Percentiles rank a stretch among this genome's conserved stretches.
Evolutionary conservation across 345 rosid species (phyloP).

Genomic region (Boechera divaricarpa): DNA sequence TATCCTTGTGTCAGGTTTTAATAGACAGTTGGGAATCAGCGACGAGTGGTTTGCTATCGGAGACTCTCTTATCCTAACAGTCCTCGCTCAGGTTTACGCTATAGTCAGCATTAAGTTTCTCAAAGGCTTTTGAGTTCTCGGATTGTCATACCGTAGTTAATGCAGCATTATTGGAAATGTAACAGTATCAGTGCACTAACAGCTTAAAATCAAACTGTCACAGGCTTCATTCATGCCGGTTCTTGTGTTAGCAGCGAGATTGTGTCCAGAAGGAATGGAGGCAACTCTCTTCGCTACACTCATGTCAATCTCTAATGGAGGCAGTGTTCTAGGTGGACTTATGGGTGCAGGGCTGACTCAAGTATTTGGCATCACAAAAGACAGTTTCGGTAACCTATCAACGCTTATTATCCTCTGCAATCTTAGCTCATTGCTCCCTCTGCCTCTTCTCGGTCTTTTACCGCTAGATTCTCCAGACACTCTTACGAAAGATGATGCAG

Average conservation of each 20-base stretch:
- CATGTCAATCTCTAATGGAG: slow-evolving; percentile 93
- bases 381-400: slow-evolving; percentile 74
- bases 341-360: slow-evolving; percentile 89
- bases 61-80: slow-evolving; percentile 87
- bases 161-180: not conserved
- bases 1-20: slow-evolving; percentile 84
- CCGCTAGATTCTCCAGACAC: slow-evolving; percentile 58
- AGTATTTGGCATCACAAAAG: slow-evolving; percentile 79
- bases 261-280: slow-evolving; percentile 99
- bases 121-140: not conserved
- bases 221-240: slow-evolving; percentile 99
- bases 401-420: slow-evolving; percentile 79
- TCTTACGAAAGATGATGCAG: slow-evolving; percentile 52
- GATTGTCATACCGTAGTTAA: not conserved
- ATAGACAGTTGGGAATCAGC: slow-evolving; percentile 79
- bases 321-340: slow-evolving; percentile 89
- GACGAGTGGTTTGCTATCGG: slow-evolving; percentile 99
- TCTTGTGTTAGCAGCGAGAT: slow-evolving; percentile 86
- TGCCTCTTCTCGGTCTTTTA: slow-evolving; percentile 88
- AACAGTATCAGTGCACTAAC: slow-evolving; percentile 11
- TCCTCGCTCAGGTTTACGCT: slow-evolving; percentile 73
- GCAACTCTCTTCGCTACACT: slow-evolving; percentile 96
- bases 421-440: slow-evolving; percentile 92
- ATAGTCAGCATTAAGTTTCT: slow-evolving; percentile 7
- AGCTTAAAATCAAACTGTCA: not conserved